Evolutionary conservation across 1,284 basidiomycete genomes (phyloP), one percentile per base, ranked within the genome.

Genomic region (Laetiporus sulphureus): DNA sequence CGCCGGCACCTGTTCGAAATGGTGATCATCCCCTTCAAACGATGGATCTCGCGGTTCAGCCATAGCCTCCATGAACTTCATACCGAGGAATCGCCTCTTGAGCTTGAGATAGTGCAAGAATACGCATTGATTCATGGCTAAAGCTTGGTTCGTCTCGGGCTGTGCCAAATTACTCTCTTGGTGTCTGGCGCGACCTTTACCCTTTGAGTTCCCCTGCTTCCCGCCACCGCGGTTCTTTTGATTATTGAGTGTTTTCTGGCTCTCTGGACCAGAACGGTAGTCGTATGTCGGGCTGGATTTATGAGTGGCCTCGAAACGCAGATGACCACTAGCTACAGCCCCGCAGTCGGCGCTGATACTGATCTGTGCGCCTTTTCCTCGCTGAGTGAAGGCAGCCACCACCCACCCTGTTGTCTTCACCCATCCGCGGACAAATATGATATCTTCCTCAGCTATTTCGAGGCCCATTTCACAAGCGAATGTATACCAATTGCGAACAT

Each of bases 351-450:
- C 38, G 7, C 12, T 29, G 18, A 49, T 18, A 13, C 40, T 32
- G 4, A 45, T 10, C n/a, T n/a, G n/a, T n/a, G n/a, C 44, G 10
- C 22, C 13, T 6, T 19, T 24, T 18, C 32, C 44, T 20, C 43
- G 23, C 25, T 49, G 34, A 13, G 24, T 20, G 35, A 45, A 40
- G 11, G 47, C 44, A 12, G 47, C 47, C 10, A 46, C 38, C 4
- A 41, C 44, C 44, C 47, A 49, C 16, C 43, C 23, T n/a, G 40
- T 37, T 19, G 41, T 40, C 32, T 49, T 49, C 18, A 49, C 33
- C 37, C 39, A 45, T n/a, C 47, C 47, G 4, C 44, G 36, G 5
- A 49, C 47, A 16, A 49, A 33, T 15, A 27, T 8, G 25, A 27
- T 27, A 13, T 27, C 25, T 13, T 27, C 25, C 8, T 27, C 25